Conservation (phyloP, 352 stramenopile species). For the Phytophthora sp. region DNA sequence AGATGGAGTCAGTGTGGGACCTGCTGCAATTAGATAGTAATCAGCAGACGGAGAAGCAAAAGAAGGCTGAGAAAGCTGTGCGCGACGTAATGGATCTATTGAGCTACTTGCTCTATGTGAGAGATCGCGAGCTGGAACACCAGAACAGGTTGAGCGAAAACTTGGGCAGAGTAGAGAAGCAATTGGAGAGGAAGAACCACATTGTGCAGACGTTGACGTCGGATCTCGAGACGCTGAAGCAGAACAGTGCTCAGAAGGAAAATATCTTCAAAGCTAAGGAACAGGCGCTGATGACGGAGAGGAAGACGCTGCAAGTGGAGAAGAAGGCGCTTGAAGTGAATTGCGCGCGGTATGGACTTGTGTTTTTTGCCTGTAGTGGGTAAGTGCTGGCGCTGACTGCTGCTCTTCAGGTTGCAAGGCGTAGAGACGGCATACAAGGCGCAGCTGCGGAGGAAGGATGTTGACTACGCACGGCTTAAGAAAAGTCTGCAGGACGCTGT, state of each 20-base stretch:
- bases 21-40: constrained; percentile 15
- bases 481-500: constrained; percentile 73
- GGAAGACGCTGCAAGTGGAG: constrained; percentile 58
- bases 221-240: constrained; percentile 56
- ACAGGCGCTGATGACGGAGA: constrained; percentile 50
- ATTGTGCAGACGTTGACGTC: constrained; percentile 46
- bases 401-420: constrained; percentile 57
- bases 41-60: constrained; percentile 20
- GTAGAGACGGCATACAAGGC: constrained; percentile 80
- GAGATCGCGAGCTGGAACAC: constrained; percentile 56
- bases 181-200: constrained; percentile 58
- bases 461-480: constrained; percentile 74
- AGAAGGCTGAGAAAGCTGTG: constrained; percentile 45
- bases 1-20: constrained; percentile 28
- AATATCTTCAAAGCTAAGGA: constrained; percentile 74
- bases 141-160: constrained; percentile 60
- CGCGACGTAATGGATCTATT: constrained; percentile 72
- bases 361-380: neutral
- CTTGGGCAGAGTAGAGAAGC: constrained; percentile 48
- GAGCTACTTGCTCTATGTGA: constrained; percentile 67
- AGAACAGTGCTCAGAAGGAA: constrained; percentile 60
- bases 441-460: constrained; percentile 75
- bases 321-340: constrained; percentile 76
- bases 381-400: neutral
- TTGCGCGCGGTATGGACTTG: constrained; percentile 45